A percentile compares a stretch with the other conserved stretches of the same genome.
Conservation (phyloP, 148 eudicot species). For the Rhododendron ferrugineum region DNA sequence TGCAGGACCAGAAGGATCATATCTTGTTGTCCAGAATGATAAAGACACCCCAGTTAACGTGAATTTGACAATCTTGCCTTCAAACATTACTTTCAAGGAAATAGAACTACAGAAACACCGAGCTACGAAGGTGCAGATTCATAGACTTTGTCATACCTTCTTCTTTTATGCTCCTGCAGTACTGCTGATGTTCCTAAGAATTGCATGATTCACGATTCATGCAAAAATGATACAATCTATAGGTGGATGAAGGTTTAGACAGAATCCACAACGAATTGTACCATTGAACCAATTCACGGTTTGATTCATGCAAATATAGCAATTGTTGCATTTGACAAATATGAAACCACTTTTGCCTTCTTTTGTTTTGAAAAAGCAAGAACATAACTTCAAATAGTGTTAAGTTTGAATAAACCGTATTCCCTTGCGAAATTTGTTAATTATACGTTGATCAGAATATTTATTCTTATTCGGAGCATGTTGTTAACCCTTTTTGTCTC, state of each 20-base stretch:
- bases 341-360: too few relatives aligned
- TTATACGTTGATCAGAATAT: not conserved
- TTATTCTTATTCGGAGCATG: not conserved
- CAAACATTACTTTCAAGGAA: not conserved
- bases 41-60: not conserved
- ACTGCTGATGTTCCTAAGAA: not conserved
- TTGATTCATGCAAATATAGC: too few relatives aligned
- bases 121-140: constrained; percentile 9
- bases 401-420: not conserved
- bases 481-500: not conserved
- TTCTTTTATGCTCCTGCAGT: not conserved
- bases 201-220: too few relatives aligned
- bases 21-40: constrained; percentile 10
- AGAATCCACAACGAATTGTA: too few relatives aligned
- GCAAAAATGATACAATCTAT: too few relatives aligned
- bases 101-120: constrained; percentile 3
- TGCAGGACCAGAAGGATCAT: constrained; percentile 13
- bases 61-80: not conserved
- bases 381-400: not conserved
- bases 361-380: not conserved
- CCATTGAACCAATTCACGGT: too few relatives aligned
- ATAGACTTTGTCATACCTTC: not conserved
- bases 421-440: not conserved
- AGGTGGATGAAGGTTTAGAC: too few relatives aligned
- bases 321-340: too few relatives aligned